Evolutionary conservation across 208 protist genomes (phyloP).

Genomic region (Crithidia bombi): DNA sequence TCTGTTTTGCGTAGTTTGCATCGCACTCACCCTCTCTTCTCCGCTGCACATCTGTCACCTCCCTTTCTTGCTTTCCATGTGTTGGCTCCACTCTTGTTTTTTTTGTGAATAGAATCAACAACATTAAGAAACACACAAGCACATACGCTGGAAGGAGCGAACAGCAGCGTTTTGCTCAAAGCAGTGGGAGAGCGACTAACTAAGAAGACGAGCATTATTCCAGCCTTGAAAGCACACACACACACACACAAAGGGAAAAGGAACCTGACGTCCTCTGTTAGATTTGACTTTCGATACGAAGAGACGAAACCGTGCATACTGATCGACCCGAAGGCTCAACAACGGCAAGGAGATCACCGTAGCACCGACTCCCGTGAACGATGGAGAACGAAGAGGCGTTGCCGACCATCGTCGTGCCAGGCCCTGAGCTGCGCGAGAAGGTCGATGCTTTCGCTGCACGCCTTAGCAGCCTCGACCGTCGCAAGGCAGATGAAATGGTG

Average conservation of each 20-base stretch:
- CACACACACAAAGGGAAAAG: conserved; percentile 3
- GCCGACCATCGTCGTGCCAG: conserved; percentile 78
- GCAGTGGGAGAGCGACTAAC: no score
- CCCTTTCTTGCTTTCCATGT: background rate
- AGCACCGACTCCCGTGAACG: background rate
- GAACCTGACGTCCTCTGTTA: background rate
- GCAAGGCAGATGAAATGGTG: conserved; percentile 81
- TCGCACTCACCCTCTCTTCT: background rate
- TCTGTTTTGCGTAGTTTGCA: background rate
- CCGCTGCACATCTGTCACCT: background rate
- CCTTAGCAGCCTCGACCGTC: conserved; percentile 72
- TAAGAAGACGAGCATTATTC: no score
- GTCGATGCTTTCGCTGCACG: conserved; percentile 76
- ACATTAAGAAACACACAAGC: background rate
- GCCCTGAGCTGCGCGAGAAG: conserved; percentile 80
- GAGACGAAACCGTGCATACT: no score
- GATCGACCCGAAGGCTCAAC: no score
- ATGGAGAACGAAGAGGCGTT: conserved; percentile 65
- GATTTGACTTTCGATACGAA: no score
- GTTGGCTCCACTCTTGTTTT: background rate
- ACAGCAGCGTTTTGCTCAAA: no score
- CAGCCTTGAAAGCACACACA: conserved; percentile 22
- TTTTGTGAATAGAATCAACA: background rate
- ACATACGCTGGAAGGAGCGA: background rate
- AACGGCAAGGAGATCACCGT: background rate